A percentile compares a stretch with the other conserved stretches of the same genome.
These are phyloP conservation scores for Begonia masoniana DNA, from an alignment of 306 rosid species.

Conservation along the genomic window DNA sequence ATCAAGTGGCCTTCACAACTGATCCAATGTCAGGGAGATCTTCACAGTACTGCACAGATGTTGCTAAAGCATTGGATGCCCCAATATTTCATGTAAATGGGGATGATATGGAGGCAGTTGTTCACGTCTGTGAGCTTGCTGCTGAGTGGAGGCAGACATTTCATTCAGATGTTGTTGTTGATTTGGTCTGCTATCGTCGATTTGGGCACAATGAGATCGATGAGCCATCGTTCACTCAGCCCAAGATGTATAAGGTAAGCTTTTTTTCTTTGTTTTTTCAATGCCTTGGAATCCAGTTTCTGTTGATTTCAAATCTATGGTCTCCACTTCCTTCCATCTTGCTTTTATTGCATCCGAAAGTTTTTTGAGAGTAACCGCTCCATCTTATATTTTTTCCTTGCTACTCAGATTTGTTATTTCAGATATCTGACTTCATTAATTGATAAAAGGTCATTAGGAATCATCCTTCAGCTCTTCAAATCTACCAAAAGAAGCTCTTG, in stretches of 20 bases:
- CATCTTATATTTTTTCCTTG: neutral
- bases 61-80: constrained; percentile 83
- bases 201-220: constrained; percentile 98
- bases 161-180: constrained; percentile 97
- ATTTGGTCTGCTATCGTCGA: constrained; percentile 86
- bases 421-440: constrained; percentile 10
- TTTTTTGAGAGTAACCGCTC: neutral
- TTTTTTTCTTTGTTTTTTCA: neutral
- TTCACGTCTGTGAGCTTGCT: constrained; percentile 90
- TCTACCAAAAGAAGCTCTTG: constrained; percentile 72
- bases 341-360: neutral
- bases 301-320: neutral
- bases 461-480: constrained; percentile 81
- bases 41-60: constrained; percentile 88
- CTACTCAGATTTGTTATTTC: constrained; percentile 9
- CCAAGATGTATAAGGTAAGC: constrained; percentile 92
- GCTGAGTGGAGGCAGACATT: constrained; percentile 99
- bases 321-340: neutral
- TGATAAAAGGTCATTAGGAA: constrained; percentile 53
- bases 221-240: constrained; percentile 96
- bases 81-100: constrained; percentile 92
- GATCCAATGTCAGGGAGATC: constrained; percentile 86
- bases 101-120: constrained; percentile 96
- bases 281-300: constrained; percentile 5
- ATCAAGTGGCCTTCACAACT: constrained; percentile 95